Evolutionary conservation across 345 rosid species (phyloP), one percentile per base, ranked within the genome.

Genomic region (Boechera divaricarpa): DNA sequence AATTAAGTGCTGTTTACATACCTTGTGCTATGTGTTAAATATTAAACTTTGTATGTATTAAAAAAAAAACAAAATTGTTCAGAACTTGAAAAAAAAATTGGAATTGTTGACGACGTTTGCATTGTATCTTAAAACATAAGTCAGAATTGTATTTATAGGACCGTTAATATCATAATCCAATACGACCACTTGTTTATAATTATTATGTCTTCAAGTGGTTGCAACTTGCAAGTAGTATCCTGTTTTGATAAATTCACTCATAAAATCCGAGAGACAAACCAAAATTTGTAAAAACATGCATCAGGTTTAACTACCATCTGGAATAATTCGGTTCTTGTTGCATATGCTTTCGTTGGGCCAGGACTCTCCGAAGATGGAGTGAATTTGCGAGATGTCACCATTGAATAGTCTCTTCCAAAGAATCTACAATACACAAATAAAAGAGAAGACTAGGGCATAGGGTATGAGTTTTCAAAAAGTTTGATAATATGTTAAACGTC

Each of bases 1-100:
- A 70, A 64, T 33, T 63, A 56, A 63, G 59, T 77, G 58, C 1
- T 69, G 71, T 63, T 63, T 58, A 18, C 38, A 77, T 63, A 44
- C 41, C n/a, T 52, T 59, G 48, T 39, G n/a, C 24, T 49, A 4
- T 58, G 18, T 15, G 32, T 47, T 67, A 36, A 24, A 39, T 63
- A 38, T 10, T 7, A 36, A 31, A 55, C 24, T 1, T 64, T 56
- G 12, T 55, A 66, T 66, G 59, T 44, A 57, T 18, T 0, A 3
- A 41, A 59, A 58, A n/a, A 6, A 39, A 59, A 11, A n/a, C 15
- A 6, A 39, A 58, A 10, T 45, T 45, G 38, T 45, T 26, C n/a
- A 45, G 13, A 64, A 29, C 69, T 47, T 64, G 41, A 10, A 6
- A 67, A 32, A 33, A 53, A 18, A 16, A 21, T 21, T 6, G 32